A percentile compares a stretch with the other conserved stretches of the same genome.
Evolutionary conservation across 1,139 yeast genomes (phyloP).

Genomic region (Casaregolazyma lundiana): DNA sequence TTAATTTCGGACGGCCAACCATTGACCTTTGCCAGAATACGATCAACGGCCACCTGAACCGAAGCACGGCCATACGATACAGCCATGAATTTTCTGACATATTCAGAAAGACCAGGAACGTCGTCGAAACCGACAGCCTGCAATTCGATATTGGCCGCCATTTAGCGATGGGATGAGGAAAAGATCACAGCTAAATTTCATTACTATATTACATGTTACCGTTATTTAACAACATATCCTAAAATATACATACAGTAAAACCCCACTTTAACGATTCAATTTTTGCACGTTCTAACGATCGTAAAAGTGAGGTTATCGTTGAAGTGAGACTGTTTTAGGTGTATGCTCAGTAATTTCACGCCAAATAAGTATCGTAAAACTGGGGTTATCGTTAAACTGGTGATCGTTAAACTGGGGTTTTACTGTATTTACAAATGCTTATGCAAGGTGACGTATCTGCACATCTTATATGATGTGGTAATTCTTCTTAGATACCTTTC

Average conservation of each 20-base stretch:
- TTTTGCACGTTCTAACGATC: no score
- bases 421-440: neutral
- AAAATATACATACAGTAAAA: neutral
- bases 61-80: conserved; percentile 15
- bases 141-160: neutral
- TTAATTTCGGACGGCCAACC: conserved; percentile 4
- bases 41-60: conserved; percentile 16
- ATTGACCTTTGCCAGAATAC: conserved; percentile 13
- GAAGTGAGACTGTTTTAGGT: no score
- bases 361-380: no score
- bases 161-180: neutral
- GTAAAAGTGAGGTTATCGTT: no score
- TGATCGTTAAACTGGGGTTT: no score
- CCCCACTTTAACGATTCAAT: no score
- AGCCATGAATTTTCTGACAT: conserved; percentile 11
- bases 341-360: no score
- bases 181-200: no score
- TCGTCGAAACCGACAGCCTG: neutral
- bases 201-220: neutral
- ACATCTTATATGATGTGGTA: no score
- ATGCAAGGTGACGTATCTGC: no score
- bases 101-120: neutral
- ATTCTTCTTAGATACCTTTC: no score
- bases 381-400: no score
- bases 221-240: neutral